Evolutionary conservation across 768 basidiomycete genomes (phyloP), one percentile per base, ranked within the genome.

Genomic region (Phlebiopsis flavidoalba): DNA sequence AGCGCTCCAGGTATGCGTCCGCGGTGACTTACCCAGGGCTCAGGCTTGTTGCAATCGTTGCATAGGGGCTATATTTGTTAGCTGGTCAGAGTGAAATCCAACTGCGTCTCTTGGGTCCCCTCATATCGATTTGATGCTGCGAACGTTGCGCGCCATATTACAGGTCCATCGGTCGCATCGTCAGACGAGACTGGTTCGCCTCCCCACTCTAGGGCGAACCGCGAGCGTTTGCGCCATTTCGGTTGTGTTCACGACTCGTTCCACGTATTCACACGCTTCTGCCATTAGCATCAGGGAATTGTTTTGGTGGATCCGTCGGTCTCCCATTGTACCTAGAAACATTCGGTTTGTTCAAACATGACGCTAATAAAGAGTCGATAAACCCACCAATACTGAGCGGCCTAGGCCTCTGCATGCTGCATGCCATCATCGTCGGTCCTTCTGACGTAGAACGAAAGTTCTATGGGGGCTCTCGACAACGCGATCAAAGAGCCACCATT

Each of bases 121-220:
- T 87, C 83, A 62, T 93, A 93, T 64, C 91, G 88, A 65, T 93
- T 93, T 2, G 91, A 84, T 0, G 91, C 91, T 3, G 91, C 91
- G 22, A n/a, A 93, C 91, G 64, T 93, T 1, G 91, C 92, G 57
- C 83, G 77, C 91, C 92, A 93, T 8, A 72, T 63, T 40, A 70
- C 45, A 10, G 40, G 40, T 17, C 10, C 40, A 12, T 12, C 17
- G 1, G 53, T 53, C 8, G 63, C 63, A 8, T 22, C 7, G 22
- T 12, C 53, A 12, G 24, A 47, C 7, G 21, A 33, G 3, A 60
- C 54, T 0, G 68, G 67, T 7, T 70, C 69, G 5, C 73, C 74
- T 15, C 69, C 77, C 88, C 89, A 93, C 72, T 93, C 92, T 5
- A 88, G 73, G 3, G 80, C 78, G 70, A 81, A 87, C 8, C 83